Evolutionary conservation across 371 early-diverging fungal species (phyloP).

Genomic region (Rhizopus arrhizus): DNA sequence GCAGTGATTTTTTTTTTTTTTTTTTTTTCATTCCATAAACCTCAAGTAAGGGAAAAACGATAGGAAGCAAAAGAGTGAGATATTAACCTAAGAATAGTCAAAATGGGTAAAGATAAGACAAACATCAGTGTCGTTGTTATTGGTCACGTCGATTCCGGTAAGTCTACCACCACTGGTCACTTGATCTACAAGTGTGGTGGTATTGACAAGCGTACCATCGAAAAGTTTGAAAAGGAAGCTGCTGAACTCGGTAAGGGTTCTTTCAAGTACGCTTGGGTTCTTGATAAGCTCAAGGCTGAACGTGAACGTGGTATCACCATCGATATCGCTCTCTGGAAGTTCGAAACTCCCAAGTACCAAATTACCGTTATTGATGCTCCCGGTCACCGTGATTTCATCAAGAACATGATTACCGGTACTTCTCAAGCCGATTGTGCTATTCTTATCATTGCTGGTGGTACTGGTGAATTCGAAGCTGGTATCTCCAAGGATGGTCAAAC

Average conservation of each 20-base stretch:
- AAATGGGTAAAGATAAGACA: constrained; percentile 93
- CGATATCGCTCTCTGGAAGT: constrained; percentile 96
- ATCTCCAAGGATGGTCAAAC: constrained; percentile 99
- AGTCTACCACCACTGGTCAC: constrained; percentile 77
- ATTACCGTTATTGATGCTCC: constrained; percentile 98
- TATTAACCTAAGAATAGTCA: constrained; percentile 5
- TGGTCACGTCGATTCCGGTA: constrained; percentile 99
- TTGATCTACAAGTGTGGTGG: constrained; percentile 98
- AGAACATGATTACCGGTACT: constrained; percentile 99
- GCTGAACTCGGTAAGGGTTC: constrained; percentile 97
- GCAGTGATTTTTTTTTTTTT: constrained; percentile 12
- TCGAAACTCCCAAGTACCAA: constrained; percentile 95
- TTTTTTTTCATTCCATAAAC: constrained; percentile 9
- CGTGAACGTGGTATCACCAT: constrained; percentile 98
- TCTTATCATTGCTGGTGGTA: constrained; percentile 91
- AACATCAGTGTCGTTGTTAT: constrained; percentile 98
- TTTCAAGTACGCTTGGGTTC: constrained; percentile 96
- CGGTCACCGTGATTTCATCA: constrained; percentile 99
- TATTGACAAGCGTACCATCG: constrained; percentile 98
- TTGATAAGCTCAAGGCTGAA: constrained; percentile 96
- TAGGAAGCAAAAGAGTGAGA: not conserved
- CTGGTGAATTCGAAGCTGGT: constrained; percentile 98
- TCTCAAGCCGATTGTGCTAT: constrained; percentile 93
- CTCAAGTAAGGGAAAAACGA: constrained; percentile 9
- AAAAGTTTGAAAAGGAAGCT: constrained; percentile 99